Percentiles rank a stretch among this genome's conserved stretches.
phyloP scores from a whole-genome alignment of 257 asterid species.

The Plectranthus barbatus region DNA sequence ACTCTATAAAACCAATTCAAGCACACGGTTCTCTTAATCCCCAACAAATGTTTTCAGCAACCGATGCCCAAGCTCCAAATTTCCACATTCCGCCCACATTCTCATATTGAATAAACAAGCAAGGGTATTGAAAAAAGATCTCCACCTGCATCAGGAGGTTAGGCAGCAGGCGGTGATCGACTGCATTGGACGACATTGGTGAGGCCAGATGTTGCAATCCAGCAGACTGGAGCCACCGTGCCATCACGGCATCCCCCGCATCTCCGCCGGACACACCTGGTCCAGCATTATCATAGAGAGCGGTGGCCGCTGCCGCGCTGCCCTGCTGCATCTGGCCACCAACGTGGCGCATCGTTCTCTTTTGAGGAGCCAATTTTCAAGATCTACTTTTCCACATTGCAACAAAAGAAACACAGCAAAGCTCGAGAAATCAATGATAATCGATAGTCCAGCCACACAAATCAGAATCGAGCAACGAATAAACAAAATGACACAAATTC shows the following conservation, averaged over 20 bases:
- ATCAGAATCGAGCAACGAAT: slow-evolving; percentile 5
- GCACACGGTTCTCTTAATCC: not conserved
- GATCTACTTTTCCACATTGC: slow-evolving; percentile 57
- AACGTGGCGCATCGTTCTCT: slow-evolving; percentile 94
- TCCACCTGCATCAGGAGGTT: slow-evolving; percentile 76
- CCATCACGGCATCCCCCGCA: slow-evolving; percentile 95
- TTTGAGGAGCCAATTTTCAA: slow-evolving; percentile 98
- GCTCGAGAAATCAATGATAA: not conserved
- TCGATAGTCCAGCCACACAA: not conserved
- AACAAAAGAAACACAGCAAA: slow-evolving; percentile 9
- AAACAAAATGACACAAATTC: not conserved
- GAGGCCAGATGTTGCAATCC: slow-evolving; percentile 99
- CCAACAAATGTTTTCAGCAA: not conserved
- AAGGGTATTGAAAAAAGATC: not conserved
- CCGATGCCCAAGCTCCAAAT: not conserved
- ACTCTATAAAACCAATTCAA: slow-evolving; percentile 3
- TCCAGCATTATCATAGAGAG: slow-evolving; percentile 79
- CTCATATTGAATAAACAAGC: not conserved
- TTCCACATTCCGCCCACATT: not conserved
- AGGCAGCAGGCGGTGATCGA: slow-evolving; percentile 74
- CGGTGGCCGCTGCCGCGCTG: slow-evolving; percentile 76
- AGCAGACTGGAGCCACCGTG: slow-evolving; percentile 98
- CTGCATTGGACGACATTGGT: slow-evolving; percentile 69
- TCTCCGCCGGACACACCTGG: slow-evolving; percentile 70
- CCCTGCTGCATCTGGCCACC: slow-evolving; percentile 99